Base-by-base conservation (phyloP, 139 green algal species). In the Chlorella sp. region DNA sequence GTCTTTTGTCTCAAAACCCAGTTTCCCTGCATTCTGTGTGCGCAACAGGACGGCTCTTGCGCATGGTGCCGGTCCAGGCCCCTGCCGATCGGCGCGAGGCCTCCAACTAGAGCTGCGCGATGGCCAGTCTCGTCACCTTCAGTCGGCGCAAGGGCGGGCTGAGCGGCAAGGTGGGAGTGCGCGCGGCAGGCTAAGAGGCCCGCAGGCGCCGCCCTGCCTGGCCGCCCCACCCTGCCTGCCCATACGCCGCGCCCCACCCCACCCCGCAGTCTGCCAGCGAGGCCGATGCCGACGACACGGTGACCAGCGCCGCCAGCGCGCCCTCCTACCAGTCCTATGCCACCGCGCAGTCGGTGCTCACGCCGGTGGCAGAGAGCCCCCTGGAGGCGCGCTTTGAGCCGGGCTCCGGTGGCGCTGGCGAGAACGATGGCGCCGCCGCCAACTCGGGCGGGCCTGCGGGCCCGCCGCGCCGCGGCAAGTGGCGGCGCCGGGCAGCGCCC, bases 331-430 rank as follows among this genome's bases (percentile, higher is more conserved):
- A 55, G 14, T 65, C 60, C 41, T 78, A 71, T n/a, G 45, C 63
- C n/a, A 78, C 72, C 0, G 72, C 72, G 35, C 43, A 43, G 15
- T 71, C 58, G 9, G 60, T 78, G 45, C 61, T 78, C 29, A 78
- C 72, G 19, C 72, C 72, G 0, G 60, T 78, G 43, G 27, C 72
- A 25, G 72, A 78, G 35, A 71, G 60, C 72, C 72, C 72, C 23
- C 23, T 8, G 23, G 40, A 45, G 23, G 43, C 46, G 1, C 56
- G 60, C 41, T 56, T 69, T 31, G 58, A 68, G 21, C 62, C 60
- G 21, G 71, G 11, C 8, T 31, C 5, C 11, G 11, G 14, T 31
- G 38, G 6, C 31, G 40, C 42, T 29, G 33, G 42, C 23, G 68
- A 58, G 56, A 53, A 55, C 14, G 46, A 55, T 17, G 17, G 46